phyloP scores from a whole-genome alignment of 2,329 filamentous ascomycete species.

The Pseudonectria foliicola region DNA sequence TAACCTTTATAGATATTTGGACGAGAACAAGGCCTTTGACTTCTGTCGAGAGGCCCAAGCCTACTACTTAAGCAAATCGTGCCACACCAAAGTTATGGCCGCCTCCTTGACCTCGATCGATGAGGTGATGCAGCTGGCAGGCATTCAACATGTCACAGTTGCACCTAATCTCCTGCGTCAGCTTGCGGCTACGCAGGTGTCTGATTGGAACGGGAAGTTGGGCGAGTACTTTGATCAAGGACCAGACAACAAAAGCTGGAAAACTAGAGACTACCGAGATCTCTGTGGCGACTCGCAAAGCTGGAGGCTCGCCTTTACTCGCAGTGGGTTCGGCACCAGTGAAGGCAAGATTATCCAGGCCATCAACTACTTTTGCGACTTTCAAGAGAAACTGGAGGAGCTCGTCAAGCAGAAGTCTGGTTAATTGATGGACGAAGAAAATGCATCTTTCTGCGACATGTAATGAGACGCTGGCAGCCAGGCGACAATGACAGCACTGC shows the following conservation, averaged over 20 bases:
- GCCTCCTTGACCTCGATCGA: conserved; percentile 50
- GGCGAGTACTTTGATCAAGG: conserved; percentile 24
- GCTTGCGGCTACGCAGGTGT: conserved; percentile 32
- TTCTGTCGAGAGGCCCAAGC: conserved; percentile 45
- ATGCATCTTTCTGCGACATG: neutral
- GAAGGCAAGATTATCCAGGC: conserved; percentile 47
- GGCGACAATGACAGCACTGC: neutral
- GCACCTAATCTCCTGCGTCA: conserved; percentile 43
- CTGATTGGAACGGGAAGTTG: conserved; percentile 24
- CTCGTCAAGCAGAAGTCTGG: conserved; percentile 23
- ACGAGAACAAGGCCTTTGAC: conserved; percentile 41
- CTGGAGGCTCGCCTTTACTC: conserved; percentile 45
- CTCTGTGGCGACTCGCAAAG: conserved; percentile 33
- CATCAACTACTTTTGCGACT: conserved; percentile 51
- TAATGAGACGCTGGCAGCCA: neutral
- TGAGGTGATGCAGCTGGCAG: conserved; percentile 52
- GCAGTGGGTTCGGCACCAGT: conserved; percentile 37
- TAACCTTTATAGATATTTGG: conserved; percentile 33
- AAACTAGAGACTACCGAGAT: conserved; percentile 13
- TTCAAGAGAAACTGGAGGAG: conserved; percentile 45
- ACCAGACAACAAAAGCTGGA: conserved; percentile 21
- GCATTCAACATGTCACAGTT: conserved; percentile 53
- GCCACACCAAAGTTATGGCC: conserved; percentile 45
- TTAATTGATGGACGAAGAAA: too few species aligned
- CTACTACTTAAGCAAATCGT: conserved; percentile 39